Evolutionary conservation across 108 stramenopile genomes (phyloP).

Genomic region (Schizochytrium sp.): DNA sequence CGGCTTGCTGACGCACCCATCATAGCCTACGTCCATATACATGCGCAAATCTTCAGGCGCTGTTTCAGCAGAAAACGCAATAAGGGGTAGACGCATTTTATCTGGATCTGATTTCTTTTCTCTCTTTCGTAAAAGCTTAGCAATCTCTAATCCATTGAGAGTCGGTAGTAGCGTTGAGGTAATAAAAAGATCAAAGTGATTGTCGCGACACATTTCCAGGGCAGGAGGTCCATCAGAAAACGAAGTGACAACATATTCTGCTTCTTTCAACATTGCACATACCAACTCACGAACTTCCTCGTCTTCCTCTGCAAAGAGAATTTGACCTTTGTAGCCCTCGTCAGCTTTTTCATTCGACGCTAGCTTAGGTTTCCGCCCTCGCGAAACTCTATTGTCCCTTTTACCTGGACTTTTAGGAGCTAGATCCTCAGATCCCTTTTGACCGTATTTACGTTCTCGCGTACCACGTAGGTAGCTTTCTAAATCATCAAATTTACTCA

Average conservation of each 20-base stretch:
- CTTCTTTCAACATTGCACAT: neutral
- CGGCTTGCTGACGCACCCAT: constrained; percentile 77
- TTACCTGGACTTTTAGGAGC: neutral
- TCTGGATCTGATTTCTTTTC: constrained; percentile 38
- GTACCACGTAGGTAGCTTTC: constrained; percentile 47
- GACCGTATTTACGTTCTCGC: constrained; percentile 15
- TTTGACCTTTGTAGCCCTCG: constrained; percentile 9
- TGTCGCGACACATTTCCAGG: constrained; percentile 19
- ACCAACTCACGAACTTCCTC: constrained; percentile 16
- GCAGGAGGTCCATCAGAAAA: constrained; percentile 42
- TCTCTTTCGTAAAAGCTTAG: constrained; percentile 26
- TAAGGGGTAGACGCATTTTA: constrained; percentile 68
- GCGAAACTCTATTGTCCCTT: neutral
- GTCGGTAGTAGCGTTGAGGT: constrained; percentile 6
- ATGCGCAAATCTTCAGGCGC: constrained; percentile 72
- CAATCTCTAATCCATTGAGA: constrained; percentile 22
- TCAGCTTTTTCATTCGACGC: neutral
- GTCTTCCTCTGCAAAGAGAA: constrained; percentile 49
- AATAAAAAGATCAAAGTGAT: constrained; percentile 51
- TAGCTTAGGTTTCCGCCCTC: neutral
- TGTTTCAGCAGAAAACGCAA: constrained; percentile 71
- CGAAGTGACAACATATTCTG: constrained; percentile 11
- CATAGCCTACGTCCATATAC: constrained; percentile 79
- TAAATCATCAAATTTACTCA: constrained; percentile 44
- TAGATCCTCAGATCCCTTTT: neutral